Conservation (phyloP, 2,329 filamentous ascomycete genomes). For the Clathrospora elynae region DNA sequence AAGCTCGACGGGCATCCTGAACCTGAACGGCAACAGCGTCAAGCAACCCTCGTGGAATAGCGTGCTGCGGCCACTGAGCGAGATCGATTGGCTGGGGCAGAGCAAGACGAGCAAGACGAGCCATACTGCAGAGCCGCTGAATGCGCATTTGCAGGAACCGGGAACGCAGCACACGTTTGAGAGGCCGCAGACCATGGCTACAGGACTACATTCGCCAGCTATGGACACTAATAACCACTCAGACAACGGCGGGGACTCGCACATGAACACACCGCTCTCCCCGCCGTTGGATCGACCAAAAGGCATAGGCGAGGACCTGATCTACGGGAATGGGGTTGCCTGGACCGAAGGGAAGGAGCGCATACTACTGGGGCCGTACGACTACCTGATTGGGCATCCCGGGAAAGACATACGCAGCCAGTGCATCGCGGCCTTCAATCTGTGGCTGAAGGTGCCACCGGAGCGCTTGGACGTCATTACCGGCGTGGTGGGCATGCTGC, state of each 20-base stretch:
- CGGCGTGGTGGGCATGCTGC: constrained; percentile 80
- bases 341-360: constrained; percentile 79
- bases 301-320: constrained; percentile 46
- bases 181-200: constrained; percentile 19
- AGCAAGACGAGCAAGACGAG: constrained; percentile 47
- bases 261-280: constrained; percentile 30
- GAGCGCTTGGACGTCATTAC: constrained; percentile 75
- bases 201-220: constrained; percentile 3
- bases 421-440: constrained; percentile 80
- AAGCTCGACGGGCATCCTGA: constrained; percentile 43
- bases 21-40: constrained; percentile 35
- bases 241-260: constrained; percentile 6
- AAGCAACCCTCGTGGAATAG: constrained; percentile 29
- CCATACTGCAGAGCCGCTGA: constrained; percentile 27
- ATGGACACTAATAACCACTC: no score
- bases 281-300: constrained; percentile 35
- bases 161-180: constrained; percentile 4
- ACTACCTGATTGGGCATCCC: constrained; percentile 78
- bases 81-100: constrained; percentile 48
- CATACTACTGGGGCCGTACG: constrained; percentile 76
- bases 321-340: constrained; percentile 50
- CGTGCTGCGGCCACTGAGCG: constrained; percentile 46
- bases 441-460: constrained; percentile 75
- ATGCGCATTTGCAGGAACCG: constrained; percentile 10
- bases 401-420: constrained; percentile 85